phyloP scores from a whole-genome alignment of 148 eudicot species.

The Vaccinium corymbosum region DNA sequence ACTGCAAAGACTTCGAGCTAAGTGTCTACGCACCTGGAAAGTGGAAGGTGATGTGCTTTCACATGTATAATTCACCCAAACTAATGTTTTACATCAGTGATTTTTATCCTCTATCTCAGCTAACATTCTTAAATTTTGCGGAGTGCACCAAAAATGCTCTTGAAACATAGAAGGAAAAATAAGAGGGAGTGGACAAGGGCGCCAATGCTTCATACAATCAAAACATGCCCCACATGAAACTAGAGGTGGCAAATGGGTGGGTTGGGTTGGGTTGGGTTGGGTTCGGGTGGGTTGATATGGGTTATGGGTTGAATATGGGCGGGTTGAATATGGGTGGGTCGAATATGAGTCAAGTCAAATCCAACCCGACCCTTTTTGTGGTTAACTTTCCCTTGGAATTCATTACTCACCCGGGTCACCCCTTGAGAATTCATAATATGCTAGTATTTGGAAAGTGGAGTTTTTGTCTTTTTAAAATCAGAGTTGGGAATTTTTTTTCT shows the following conservation, averaged over 20 bases:
- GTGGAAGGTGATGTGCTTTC: background rate
- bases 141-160: background rate
- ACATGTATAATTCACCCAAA: background rate
- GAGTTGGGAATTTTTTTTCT: background rate
- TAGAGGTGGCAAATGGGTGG: too few species aligned
- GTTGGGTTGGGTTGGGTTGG: too few species aligned
- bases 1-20: background rate
- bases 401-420: too few species aligned
- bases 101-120: background rate
- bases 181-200: background rate
- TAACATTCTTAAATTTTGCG: background rate
- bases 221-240: background rate
- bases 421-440: too few species aligned
- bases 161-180: background rate
- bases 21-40: background rate
- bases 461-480: too few species aligned
- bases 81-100: background rate
- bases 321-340: too few species aligned
- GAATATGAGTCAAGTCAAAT: too few species aligned
- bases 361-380: too few species aligned
- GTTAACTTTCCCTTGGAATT: too few species aligned
- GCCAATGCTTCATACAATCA: background rate
- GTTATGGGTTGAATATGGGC: too few species aligned
- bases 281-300: too few species aligned
- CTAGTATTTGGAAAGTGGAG: too few species aligned